These are phyloP conservation scores for Malus sylvestris DNA, from an alignment of 306 rosid genomes.

Conservation along the genomic window DNA sequence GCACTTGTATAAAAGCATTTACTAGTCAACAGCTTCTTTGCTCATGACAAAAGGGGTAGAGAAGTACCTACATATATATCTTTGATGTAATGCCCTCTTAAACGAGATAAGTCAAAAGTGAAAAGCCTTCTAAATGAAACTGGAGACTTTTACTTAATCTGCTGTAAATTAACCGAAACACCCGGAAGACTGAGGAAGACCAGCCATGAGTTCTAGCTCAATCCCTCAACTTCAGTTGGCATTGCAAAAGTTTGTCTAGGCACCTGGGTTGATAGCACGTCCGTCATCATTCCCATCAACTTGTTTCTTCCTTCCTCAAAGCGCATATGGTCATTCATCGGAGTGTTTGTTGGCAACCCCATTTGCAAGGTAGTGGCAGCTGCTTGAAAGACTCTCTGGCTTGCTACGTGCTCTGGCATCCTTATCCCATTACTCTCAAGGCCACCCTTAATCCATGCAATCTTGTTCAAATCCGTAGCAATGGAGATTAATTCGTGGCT, in stretches of 20 bases:
- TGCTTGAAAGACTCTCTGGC: constrained; percentile 20
- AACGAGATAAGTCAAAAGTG: background rate
- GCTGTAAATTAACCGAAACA: background rate
- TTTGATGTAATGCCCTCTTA: background rate
- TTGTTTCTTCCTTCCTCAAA: constrained; percentile 40
- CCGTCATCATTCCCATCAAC: constrained; percentile 44
- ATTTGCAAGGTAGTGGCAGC: constrained; percentile 17
- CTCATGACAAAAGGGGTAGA: background rate
- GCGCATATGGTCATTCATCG: constrained; percentile 18
- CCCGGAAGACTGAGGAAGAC: background rate
- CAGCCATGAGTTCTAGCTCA: constrained; percentile 26
- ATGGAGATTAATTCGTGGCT: constrained; percentile 54
- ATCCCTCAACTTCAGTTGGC: constrained; percentile 53
- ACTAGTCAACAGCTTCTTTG: background rate
- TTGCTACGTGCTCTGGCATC: constrained; percentile 23
- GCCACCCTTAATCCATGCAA: constrained; percentile 75
- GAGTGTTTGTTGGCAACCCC: constrained; percentile 19
- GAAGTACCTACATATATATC: background rate
- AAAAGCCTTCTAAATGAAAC: background rate
- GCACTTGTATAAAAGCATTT: background rate
- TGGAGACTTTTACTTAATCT: background rate
- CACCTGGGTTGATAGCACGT: constrained; percentile 38
- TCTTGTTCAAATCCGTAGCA: constrained; percentile 59
- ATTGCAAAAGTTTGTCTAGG: constrained; percentile 38
- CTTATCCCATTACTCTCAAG: constrained; percentile 33